phyloP scores from a whole-genome alignment of 2,329 filamentous ascomycete genomes.

The Fonsecaea multimorphosa region DNA sequence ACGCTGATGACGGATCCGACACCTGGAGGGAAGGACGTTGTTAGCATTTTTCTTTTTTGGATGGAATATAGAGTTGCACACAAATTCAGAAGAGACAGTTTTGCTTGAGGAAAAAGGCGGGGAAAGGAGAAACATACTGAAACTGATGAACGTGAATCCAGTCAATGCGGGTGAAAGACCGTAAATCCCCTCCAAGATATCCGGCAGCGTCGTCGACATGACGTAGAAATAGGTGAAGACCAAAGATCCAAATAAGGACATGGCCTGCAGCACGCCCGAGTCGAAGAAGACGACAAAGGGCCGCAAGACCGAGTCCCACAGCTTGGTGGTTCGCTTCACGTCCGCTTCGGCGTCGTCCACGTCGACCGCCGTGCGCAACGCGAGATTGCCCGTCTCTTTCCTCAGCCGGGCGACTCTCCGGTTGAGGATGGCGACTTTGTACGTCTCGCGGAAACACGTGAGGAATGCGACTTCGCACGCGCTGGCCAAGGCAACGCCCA shows the following conservation, averaged over 20 bases:
- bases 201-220: constrained; percentile 49
- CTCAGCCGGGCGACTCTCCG: constrained; percentile 42
- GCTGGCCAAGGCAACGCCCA: constrained; percentile 31
- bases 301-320: constrained; percentile 55
- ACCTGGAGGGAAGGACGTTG: constrained; percentile 10
- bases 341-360: constrained; percentile 16
- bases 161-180: constrained; percentile 39
- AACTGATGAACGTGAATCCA: constrained; percentile 40
- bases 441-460: constrained; percentile 44
- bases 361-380: constrained; percentile 36
- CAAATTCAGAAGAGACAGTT: background rate
- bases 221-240: constrained; percentile 56
- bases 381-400: constrained; percentile 40
- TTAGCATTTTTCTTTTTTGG: constrained; percentile 8
- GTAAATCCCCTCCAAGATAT: constrained; percentile 43
- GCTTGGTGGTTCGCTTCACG: constrained; percentile 32
- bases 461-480: constrained; percentile 39
- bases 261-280: constrained; percentile 60
- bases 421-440: constrained; percentile 43
- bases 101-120: background rate
- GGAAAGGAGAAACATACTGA: constrained; percentile 25
- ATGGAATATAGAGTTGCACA: background rate
- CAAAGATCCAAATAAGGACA: constrained; percentile 55
- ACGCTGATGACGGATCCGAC: constrained; percentile 41
- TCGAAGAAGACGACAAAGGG: constrained; percentile 64